Evolutionary conservation across 169 alveolate species (phyloP).

Genomic region (Eimeria praecox): DNA sequence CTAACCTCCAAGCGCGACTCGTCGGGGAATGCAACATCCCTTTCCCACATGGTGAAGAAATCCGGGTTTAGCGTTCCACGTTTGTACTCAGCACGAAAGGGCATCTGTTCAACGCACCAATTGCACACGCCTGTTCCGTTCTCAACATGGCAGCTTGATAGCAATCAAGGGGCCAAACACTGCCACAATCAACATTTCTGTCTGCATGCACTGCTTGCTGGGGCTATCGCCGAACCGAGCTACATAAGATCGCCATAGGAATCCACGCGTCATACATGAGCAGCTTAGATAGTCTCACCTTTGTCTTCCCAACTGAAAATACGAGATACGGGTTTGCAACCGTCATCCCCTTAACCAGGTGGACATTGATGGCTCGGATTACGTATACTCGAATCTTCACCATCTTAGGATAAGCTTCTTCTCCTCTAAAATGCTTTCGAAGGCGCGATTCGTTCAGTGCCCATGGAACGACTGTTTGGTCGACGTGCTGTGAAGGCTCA

Average conservation of each 20-base stretch:
- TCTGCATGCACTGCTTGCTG: background rate
- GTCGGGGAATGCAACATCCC: slow-evolving; percentile 90
- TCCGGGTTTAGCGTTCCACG: slow-evolving; percentile 86
- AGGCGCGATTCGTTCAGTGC: slow-evolving; percentile 71
- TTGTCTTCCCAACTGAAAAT: slow-evolving; percentile 87
- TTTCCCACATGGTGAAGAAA: slow-evolving; percentile 88
- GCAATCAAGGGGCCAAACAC: background rate
- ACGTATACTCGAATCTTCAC: slow-evolving; percentile 90
- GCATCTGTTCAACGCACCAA: slow-evolving; percentile 14
- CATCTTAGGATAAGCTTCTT: slow-evolving; percentile 87
- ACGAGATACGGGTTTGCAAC: slow-evolving; percentile 87
- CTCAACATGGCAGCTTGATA: background rate
- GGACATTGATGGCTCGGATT: slow-evolving; percentile 86
- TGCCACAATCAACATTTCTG: background rate
- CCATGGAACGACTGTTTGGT: slow-evolving; percentile 57
- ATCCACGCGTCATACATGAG: background rate
- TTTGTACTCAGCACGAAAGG: slow-evolving; percentile 84
- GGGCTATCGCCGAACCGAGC: background rate
- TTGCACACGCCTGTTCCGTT: background rate
- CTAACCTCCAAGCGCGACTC: slow-evolving; percentile 88
- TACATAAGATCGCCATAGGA: background rate
- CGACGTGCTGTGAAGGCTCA: slow-evolving; percentile 69
- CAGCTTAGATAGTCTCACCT: slow-evolving; percentile 68
- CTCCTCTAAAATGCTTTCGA: slow-evolving; percentile 85
- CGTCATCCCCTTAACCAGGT: slow-evolving; percentile 78